Conservation (phyloP, 257 asterid genomes). For the Lavandula angustifolia region DNA sequence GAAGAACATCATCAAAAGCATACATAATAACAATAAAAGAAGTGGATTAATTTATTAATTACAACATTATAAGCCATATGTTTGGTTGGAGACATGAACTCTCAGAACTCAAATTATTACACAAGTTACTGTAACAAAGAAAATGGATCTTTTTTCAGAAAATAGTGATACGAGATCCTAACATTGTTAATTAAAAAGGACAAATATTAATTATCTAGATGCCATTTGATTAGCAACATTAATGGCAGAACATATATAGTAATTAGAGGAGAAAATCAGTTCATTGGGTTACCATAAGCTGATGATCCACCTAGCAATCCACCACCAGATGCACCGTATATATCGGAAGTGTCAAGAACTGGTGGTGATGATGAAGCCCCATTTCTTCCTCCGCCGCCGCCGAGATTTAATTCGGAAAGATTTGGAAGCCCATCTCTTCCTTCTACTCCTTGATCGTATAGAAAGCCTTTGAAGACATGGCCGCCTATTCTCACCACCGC, state of each 20-base stretch:
- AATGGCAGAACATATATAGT: neutral
- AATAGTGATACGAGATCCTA: conserved; percentile 20
- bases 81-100: too few species aligned
- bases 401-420: conserved; percentile 62
- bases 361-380: conserved; percentile 32
- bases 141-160: conserved; percentile 24
- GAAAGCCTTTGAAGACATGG: conserved; percentile 74
- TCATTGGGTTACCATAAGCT: conserved; percentile 48
- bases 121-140: neutral
- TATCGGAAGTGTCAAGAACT: conserved; percentile 37
- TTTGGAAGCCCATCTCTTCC: conserved; percentile 52
- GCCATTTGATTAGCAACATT: neutral
- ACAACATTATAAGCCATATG: too few species aligned
- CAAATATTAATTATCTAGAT: conserved; percentile 14
- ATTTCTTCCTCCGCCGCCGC: conserved; percentile 37
- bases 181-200: conserved; percentile 5
- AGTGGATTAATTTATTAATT: too few species aligned
- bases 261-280: conserved; percentile 24
- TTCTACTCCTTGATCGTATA: conserved; percentile 69
- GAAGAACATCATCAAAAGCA: neutral
- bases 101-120: too few species aligned
- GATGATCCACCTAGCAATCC: conserved; percentile 65
- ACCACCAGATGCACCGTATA: conserved; percentile 41
- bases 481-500: conserved; percentile 75
- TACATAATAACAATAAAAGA: neutral